Percentiles rank a stretch among this genome's conserved stretches.
phyloP scores from a whole-genome alignment of 148 eudicot species.

The Rhododendron ferrugineum region DNA sequence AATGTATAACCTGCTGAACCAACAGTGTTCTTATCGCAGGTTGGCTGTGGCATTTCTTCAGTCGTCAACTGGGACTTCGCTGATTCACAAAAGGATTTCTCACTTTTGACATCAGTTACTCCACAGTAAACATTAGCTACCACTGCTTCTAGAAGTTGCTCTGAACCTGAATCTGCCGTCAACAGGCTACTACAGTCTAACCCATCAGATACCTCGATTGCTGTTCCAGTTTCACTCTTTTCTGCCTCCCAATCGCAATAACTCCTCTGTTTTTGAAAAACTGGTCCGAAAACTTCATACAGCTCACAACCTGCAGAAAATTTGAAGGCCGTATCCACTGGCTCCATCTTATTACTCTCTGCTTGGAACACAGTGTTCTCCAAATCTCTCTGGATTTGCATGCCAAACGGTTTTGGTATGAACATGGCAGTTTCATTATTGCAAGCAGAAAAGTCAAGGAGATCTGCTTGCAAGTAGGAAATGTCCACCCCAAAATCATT shows the following conservation, averaged over 20 bases:
- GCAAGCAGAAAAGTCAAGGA: background rate
- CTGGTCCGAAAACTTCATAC: slow-evolving; percentile 70
- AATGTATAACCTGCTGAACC: slow-evolving; percentile 54
- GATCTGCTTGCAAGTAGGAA: background rate
- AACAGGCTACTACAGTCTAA: slow-evolving; percentile 43
- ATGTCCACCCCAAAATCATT: background rate
- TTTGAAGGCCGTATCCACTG: slow-evolving; percentile 1
- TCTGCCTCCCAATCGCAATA: slow-evolving; percentile 37
- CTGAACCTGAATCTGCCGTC: slow-evolving; percentile 45
- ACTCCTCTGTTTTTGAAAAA: slow-evolving; percentile 37
- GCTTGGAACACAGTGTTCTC: slow-evolving; percentile 27
- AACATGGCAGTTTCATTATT: background rate
- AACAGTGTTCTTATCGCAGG: slow-evolving; percentile 36
- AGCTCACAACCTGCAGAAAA: slow-evolving; percentile 74
- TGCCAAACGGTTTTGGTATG: background rate
- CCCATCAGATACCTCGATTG: slow-evolving; percentile 42
- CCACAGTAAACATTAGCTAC: slow-evolving; percentile 57
- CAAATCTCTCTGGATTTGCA: slow-evolving; percentile 24
- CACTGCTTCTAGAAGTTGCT: slow-evolving; percentile 83
- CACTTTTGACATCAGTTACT: slow-evolving; percentile 25
- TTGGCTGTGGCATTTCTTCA: slow-evolving; percentile 46
- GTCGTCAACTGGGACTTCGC: slow-evolving; percentile 48
- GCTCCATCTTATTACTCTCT: slow-evolving; percentile 23
- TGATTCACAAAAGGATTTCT: slow-evolving; percentile 34
- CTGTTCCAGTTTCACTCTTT: slow-evolving; percentile 22